Evolutionary conservation across 1,139 yeast species (phyloP), one percentile per base, ranked within the genome.

Genomic region (Zygoascus meyerae): DNA sequence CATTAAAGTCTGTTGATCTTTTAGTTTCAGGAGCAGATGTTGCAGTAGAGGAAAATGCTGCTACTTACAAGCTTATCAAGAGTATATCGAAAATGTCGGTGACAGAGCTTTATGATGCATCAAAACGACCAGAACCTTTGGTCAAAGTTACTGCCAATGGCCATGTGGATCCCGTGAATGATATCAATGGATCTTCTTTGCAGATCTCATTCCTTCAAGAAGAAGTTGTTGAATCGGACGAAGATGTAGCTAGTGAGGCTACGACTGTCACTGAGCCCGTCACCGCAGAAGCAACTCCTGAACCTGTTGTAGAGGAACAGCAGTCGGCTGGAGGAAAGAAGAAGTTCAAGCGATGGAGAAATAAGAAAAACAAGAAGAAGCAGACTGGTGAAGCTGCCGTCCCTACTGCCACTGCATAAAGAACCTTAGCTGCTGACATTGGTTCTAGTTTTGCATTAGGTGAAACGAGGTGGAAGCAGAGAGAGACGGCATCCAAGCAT

Each of bases 1-100:
- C 70, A 1, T 51, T 66, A 12, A 59, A 50, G 14, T 63, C 66
- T n/a, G 59, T 64, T n/a, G 61, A 54, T 30, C 57, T 57, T 44
- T 58, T 67, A 42, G 51, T 44, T 16, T 47, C 49, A 3, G 70
- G 65, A n/a, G 46, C 52, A 2, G 52, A 52, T 5, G 60, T 57
- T 34, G 50, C 55, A 4, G 61, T 66, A 4, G 53, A 52, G 7
- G 61, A 54, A 28, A 58, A 57, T 16, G 36, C 53, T 6, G 52
- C 57, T 35, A 50, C 60, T 1, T 65, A 47, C 51, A 52, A 50
- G 16, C 48, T 48, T 34, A 50, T 63, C 46, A 53, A 50, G 35
- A 56, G 50, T 17, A 54, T 59, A 34, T 53, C 62, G 6, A 44
- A 48, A 34, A 48, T 52, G 18, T 56, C 57, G 3, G 56, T 52